phyloP scores from a whole-genome alignment of 306 rosid species.

The Argentina anserina region DNA sequence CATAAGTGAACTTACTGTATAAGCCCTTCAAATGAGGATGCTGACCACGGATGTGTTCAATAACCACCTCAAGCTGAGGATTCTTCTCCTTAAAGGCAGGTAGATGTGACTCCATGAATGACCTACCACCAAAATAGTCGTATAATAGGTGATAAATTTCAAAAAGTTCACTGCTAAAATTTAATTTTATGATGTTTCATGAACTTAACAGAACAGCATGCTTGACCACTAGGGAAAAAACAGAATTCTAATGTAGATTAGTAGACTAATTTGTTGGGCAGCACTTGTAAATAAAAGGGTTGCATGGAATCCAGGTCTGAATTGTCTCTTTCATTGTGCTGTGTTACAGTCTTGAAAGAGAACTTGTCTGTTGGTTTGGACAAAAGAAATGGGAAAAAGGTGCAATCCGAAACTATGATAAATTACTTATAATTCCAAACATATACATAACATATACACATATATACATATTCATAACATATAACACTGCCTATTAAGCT shows the following conservation, averaged over 20 bases:
- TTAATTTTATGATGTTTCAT: neutral
- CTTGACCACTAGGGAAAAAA: neutral
- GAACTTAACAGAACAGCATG: neutral
- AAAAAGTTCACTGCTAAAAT: neutral
- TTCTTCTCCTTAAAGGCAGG: conserved; percentile 67
- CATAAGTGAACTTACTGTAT: conserved; percentile 49
- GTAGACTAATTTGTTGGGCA: neutral
- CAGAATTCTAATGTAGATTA: neutral
- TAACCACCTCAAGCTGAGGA: conserved; percentile 82
- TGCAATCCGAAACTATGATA: neutral
- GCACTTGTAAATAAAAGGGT: neutral
- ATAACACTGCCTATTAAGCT: neutral
- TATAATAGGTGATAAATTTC: conserved; percentile 8
- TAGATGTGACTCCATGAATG: conserved; percentile 76
- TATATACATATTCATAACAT: too few relatives aligned
- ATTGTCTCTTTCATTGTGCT: neutral
- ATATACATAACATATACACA: neutral
- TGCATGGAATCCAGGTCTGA: neutral
- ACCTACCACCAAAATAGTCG: conserved; percentile 41
- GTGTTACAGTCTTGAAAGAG: neutral
- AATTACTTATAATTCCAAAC: neutral
- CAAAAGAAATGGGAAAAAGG: neutral
- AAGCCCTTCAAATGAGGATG: conserved; percentile 84
- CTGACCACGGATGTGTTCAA: conserved; percentile 88
- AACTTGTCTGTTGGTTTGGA: neutral